Base-by-base conservation (phyloP, 768 basidiomycete species). In the Lactarius deliciosus region DNA sequence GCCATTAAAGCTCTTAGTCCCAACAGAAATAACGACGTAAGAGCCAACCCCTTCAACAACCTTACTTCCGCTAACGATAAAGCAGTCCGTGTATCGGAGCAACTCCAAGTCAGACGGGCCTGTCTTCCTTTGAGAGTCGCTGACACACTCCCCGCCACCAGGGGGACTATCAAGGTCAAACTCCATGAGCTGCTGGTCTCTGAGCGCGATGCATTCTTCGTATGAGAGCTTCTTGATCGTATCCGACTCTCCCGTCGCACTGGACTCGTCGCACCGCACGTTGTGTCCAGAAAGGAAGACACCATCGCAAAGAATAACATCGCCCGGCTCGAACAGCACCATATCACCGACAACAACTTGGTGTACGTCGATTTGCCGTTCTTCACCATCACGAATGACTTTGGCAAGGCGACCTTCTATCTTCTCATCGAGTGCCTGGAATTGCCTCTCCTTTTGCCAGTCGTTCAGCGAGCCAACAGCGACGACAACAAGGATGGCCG, bases 211-310 rank as follows among this genome's bases (percentile, higher is more conserved):
- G 70, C 90, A 89, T 45, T 94, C 90, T n/a, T 85, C 84, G 76
- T 89, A 97, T 1, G 90, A 70, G 20, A 87, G 74, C 77, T 99
- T 99, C 75, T 88, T 89, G 76, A 99, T 95, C 16, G 95, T 88
- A 76, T 98, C 96, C 9, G 91, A 91, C 79, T 99, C 97, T 70
- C 96, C 97, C 0, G 97, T 98, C 47, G 95, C 94, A 22, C 92
- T 92, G 32, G 92, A 93, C 76, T 98, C 97, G 73, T 99, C 97
- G 75, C 96, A 98, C 74, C 86, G 25, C 25, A 28, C 25, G 25
- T 28, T 28, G 25, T 28, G 25, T 28, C 25, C 25, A 28, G 25
- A 28, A 28, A 28, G 25, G 25, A 28, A 28, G 25, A 28, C 25
- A 28, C 25, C 25, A 28, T 28, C 25, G 25, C 25, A 28, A 28